Evolutionary conservation across 2,329 filamentous ascomycete species (phyloP), one percentile per base, ranked within the genome.

Genomic region (Incumbomyces delicatus): DNA sequence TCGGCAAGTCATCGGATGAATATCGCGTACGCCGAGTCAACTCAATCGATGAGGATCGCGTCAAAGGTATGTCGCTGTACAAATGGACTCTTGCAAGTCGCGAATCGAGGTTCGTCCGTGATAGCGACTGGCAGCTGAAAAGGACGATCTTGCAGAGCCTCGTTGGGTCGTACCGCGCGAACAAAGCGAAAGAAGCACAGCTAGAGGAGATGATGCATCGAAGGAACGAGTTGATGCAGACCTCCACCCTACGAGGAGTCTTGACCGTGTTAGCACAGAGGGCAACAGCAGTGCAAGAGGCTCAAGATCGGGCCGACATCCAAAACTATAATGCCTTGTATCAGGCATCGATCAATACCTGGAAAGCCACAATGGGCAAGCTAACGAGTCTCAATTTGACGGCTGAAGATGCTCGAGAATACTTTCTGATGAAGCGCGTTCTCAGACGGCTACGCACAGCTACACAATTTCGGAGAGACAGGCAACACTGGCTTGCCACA

Each of bases 51-150:
- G 44, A 46, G 29, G 44, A 40, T 13, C 35, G 44, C 11, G 27
- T 46, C 27, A 46, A 46, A 14, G 44, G 44, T 7, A 7, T 35
- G 11, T 40, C 36, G 16, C 36, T 46, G 14, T 46, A 46, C 44
- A 46, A 41, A 20, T 40, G 36, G 44, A 41, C 44, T 20, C 10
- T 46, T 11, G 44, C 44, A 14, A 35, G 27, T 35, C 44, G 44
- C n/a, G 44, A 46, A 16, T 14, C 33, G 27, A 29, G 6, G 3
- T 45, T 45, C 10, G 22, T 38, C n/a, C 42, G 42, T 2, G 38
- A 14, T 5, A 46, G 34, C 14, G 36, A 46, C 17, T 40, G 17
- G 14, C 27, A 34, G 35, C 37, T 46, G 11, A 46, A 46, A 29
- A 18, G 11, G 27, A 30, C 16, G 12, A 14, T 40, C 30, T n/a